Evolutionary conservation across 2,329 filamentous ascomycete genomes (phyloP).

Genomic region (Moelleriella libera): DNA sequence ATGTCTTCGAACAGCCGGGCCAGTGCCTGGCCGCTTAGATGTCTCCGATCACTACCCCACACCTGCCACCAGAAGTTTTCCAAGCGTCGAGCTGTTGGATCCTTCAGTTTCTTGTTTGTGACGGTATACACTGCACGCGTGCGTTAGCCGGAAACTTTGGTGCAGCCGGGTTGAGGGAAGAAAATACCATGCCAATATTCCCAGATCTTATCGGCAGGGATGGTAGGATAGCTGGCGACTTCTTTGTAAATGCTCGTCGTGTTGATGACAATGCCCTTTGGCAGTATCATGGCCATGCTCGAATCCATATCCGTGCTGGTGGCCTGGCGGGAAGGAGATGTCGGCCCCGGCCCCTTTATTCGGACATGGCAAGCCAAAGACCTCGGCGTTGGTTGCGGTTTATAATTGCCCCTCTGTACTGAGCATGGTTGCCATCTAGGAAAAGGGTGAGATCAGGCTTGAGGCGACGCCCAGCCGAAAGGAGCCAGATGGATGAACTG

Average conservation of each 20-base stretch:
- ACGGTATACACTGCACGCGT: slow-evolving; percentile 39
- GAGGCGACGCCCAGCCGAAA: background rate
- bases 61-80: slow-evolving; percentile 57
- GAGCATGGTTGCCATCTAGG: background rate
- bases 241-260: slow-evolving; percentile 35
- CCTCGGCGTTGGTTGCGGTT: background rate
- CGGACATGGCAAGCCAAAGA: background rate
- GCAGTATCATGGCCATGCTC: slow-evolving; percentile 31
- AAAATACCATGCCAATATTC: slow-evolving; percentile 42
- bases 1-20: slow-evolving; percentile 44
- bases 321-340: background rate
- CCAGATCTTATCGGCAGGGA: slow-evolving; percentile 38
- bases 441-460: background rate
- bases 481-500: too few species aligned
- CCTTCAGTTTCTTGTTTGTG: slow-evolving; percentile 41
- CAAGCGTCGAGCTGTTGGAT: slow-evolving; percentile 47
- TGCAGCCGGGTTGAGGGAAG: background rate
- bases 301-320: slow-evolving; percentile 15
- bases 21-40: slow-evolving; percentile 36
- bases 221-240: slow-evolving; percentile 34
- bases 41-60: slow-evolving; percentile 41
- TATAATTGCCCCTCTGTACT: background rate
- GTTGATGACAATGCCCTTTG: slow-evolving; percentile 44
- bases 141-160: background rate
- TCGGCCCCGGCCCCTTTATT: background rate